Percentiles rank a stretch among this genome's conserved stretches.
phyloP scores from a whole-genome alignment of 1,139 yeast genomes.

The Pichia sp. region DNA sequence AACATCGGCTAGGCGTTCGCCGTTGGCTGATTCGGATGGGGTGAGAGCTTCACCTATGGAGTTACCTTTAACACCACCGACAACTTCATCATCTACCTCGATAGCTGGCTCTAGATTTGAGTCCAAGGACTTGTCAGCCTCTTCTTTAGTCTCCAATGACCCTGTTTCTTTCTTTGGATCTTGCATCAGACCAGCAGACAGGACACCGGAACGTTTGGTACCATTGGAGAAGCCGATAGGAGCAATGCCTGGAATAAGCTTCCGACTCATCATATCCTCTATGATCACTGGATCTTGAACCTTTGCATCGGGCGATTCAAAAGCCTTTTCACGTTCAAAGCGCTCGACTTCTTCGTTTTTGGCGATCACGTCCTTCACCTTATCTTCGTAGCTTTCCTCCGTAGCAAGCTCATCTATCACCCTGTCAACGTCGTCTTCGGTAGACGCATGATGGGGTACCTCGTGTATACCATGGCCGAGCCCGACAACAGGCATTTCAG shows the following conservation, averaged over 20 bases:
- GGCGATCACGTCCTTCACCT: conserved; percentile 25
- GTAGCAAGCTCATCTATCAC: conserved; percentile 26
- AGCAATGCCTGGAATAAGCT: not conserved
- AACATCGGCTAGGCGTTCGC: not conserved
- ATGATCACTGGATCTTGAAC: conserved; percentile 15
- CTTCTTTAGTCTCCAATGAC: not conserved
- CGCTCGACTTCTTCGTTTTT: conserved; percentile 24
- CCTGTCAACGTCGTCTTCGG: conserved; percentile 13
- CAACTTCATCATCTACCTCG: conserved; percentile 5
- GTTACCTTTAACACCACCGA: conserved; percentile 1
- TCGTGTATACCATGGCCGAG: too few relatives aligned
- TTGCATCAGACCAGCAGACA: conserved; percentile 3
- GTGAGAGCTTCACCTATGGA: not conserved
- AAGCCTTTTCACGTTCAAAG: conserved; percentile 23
- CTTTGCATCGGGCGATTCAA: conserved; percentile 17
- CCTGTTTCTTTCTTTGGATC: not conserved
- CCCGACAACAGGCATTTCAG: too few relatives aligned
- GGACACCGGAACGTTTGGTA: not conserved
- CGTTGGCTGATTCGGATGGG: not conserved
- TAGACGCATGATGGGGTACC: too few relatives aligned
- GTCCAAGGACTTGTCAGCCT: not conserved
- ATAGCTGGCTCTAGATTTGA: not conserved
- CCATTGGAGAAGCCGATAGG: not conserved
- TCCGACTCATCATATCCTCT: conserved; percentile 12
- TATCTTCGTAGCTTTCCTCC: conserved; percentile 28